Evolutionary conservation across 1,284 basidiomycete species (phyloP), one percentile per base, ranked within the genome.

Genomic region (Leccinum subrobustum): DNA sequence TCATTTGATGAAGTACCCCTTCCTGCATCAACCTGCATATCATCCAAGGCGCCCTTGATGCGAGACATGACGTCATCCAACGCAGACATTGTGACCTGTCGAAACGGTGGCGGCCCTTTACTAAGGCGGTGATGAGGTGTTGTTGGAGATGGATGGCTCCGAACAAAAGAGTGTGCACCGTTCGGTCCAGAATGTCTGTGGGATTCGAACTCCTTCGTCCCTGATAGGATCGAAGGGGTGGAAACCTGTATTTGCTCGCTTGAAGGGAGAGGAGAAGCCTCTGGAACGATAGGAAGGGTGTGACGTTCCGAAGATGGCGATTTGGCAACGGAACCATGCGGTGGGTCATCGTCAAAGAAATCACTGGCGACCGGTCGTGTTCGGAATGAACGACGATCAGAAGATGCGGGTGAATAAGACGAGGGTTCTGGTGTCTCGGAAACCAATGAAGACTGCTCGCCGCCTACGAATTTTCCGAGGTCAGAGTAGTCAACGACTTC

Each of bases 21-120:
- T 57, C 63, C 71, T 42, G 62, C 69, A 52, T 74, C 64, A 31
- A 79, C 76, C 58, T 90, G 86, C 83, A 92, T 90, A 42, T 82
- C 83, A 70, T 86, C 83, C 69, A 96, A 77, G 4, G 89, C 94
- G 23, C 91, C 93, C 70, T 91, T 94, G 68, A 97, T 93, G 31
- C 93, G 84, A 6, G 91, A 93, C 83, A 97, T 90, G 57, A 88
- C 86, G 69, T 93, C 89, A 68, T 95, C 89, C 66, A 96, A 77
- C 14, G 90, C 82, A 4, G 89, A 86, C 81, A 92, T 88, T 16
- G 86, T 80, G 48, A 84, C 84, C 66, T 88, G 91, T 68, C 85
- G 86, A 72, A 84, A 84, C 44, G 75, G 61, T n/a, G 73, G 63
- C 5, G 74, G 61, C 3, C 70, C 68, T 44, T 73, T 68, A 16